Evolutionary conservation across 805 yeast genomes (phyloP), one percentile per base, ranked within the genome.

Genomic region (Ogataea polymorpha): DNA sequence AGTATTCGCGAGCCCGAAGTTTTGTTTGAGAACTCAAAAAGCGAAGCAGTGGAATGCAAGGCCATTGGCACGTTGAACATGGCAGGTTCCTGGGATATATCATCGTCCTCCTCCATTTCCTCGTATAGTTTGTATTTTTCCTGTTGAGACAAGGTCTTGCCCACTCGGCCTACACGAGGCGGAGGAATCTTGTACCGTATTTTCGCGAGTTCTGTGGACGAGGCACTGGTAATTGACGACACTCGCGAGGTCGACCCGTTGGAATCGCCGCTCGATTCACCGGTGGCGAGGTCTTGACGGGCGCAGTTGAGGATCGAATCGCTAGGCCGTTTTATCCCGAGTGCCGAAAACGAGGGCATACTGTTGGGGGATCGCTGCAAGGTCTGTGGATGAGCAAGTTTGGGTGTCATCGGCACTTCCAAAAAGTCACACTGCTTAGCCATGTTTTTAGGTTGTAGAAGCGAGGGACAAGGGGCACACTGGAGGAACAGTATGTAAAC

Each of bases 51-150:
- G 1, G 67, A 54, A 5, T 55, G 46, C 18, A 54, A 57, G 2
- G 81, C 74, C 56, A 67, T 67, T 7, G 82, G 82, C 9, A 77
- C 77, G 46, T 76, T 75, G 68, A 74, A 76, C 41, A 75, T 71
- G 12, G 67, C 38, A 0, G 70, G 61, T 41, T 68, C 70, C 29
- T 65, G 71, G 1, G 58, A 53, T 18, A 67, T 61, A 21, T 69
- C 70, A 37, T 65, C 66, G 43, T 66, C 70, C 3, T 50, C 47
- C 16, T 58, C 56, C 32, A 54, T 37, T 10, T 61, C 63, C 13
- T 63, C 67, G 36, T 53, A 63, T 2, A 59, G 27, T 27, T 58
- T 58, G 32, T 51, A 49, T 28, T 58, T 56, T 32, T 59, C 62
- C 6, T 48, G 44, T 32, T 55, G 55, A 0, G 60, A 44, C 25